phyloP scores from a whole-genome alignment of 768 basidiomycete species.

The Chiua virens region DNA sequence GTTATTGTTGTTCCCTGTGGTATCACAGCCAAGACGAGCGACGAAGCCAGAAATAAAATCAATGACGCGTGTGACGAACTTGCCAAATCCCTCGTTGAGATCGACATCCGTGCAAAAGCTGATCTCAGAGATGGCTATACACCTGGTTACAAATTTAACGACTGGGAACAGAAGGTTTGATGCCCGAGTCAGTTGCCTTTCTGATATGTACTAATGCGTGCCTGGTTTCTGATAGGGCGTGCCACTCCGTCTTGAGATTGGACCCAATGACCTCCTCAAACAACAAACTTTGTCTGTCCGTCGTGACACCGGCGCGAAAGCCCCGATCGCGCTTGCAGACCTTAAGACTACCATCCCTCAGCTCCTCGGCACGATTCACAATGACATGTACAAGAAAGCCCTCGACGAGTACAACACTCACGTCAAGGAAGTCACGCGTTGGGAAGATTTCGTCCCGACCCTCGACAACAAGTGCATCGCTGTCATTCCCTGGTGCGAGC shows the following conservation, averaged over 20 bases:
- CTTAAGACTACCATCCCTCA: slow-evolving; percentile 50
- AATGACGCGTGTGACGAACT: slow-evolving; percentile 77
- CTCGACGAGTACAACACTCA: slow-evolving; percentile 69
- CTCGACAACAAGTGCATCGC: slow-evolving; percentile 86
- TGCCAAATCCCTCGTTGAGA: slow-evolving; percentile 67
- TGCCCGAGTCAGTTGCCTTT: neutral
- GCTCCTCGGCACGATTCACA: slow-evolving; percentile 84
- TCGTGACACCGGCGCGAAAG: slow-evolving; percentile 70
- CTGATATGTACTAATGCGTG: neutral
- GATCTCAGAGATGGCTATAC: slow-evolving; percentile 96
- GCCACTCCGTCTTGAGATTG: slow-evolving; percentile 95
- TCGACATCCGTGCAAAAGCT: slow-evolving; percentile 80
- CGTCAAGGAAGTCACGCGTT: slow-evolving; percentile 72
- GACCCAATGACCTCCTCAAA: slow-evolving; percentile 87
- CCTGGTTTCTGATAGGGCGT: slow-evolving; percentile 65
- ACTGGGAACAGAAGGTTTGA: slow-evolving; percentile 95
- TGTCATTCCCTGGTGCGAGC: slow-evolving; percentile 96
- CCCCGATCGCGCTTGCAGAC: slow-evolving; percentile 50
- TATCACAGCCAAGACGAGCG: slow-evolving; percentile 80
- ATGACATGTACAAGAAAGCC: slow-evolving; percentile 83
- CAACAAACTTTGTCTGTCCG: slow-evolving; percentile 81
- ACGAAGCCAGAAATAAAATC: slow-evolving; percentile 66
- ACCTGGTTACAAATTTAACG: slow-evolving; percentile 98
- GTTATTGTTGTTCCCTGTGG: slow-evolving; percentile 92
- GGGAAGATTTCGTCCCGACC: slow-evolving; percentile 92